Percentiles rank a stretch among this genome's conserved stretches.
These are phyloP conservation scores for Cadophora gregata DNA, from an alignment of 2,329 filamentous ascomycete genomes.

Conservation along the genomic window DNA sequence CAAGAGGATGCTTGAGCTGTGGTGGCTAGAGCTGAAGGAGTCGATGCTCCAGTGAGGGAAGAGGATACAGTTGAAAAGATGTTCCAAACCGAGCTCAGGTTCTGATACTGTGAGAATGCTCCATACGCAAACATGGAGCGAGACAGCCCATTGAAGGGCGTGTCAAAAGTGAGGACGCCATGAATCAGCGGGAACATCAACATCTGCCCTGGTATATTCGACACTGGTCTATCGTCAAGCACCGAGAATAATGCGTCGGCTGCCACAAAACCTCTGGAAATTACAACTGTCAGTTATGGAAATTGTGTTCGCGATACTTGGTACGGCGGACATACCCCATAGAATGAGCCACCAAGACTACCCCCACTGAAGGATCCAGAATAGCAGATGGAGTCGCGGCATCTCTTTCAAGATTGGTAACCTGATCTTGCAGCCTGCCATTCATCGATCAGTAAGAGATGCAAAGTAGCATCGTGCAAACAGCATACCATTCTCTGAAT, in stretches of 20 bases:
- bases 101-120: conserved; percentile 64
- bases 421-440: conserved; percentile 75
- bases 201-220: conserved; percentile 28
- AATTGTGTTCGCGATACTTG: background rate
- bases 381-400: conserved; percentile 77
- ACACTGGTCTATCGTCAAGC: conserved; percentile 49
- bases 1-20: conserved; percentile 43
- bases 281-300: conserved; percentile 22
- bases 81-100: conserved; percentile 61
- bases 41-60: conserved; percentile 49
- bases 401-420: conserved; percentile 79
- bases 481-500: conserved; percentile 58
- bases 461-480: conserved; percentile 27
- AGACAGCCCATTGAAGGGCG: conserved; percentile 75
- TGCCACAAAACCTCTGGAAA: conserved; percentile 75
- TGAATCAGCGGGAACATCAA: conserved; percentile 75
- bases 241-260: conserved; percentile 76
- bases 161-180: conserved; percentile 83
- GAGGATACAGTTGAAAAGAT: conserved; percentile 60
- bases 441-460: background rate
- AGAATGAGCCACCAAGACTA: conserved; percentile 82
- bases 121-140: conserved; percentile 66
- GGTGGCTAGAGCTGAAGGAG: conserved; percentile 38
- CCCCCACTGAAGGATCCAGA: conserved; percentile 78
- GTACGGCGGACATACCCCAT: conserved; percentile 61